Conservation (phyloP, 306 rosid genomes). For the Rosa chinensis region DNA sequence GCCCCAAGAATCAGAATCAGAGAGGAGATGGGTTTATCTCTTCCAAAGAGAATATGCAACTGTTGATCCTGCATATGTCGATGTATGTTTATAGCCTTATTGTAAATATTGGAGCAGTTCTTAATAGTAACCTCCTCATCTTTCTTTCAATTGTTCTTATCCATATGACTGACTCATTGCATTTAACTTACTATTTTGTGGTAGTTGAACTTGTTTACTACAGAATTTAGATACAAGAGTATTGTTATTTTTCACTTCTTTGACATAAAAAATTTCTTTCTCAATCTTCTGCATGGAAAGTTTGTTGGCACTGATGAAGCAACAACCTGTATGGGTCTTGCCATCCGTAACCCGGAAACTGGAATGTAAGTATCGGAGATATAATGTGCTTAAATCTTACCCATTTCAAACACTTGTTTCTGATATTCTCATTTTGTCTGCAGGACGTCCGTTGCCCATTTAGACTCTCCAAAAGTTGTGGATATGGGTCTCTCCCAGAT, state of each 20-base stretch:
- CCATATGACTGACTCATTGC: neutral
- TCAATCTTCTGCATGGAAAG: conserved; percentile 31
- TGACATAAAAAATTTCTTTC: conserved; percentile 6
- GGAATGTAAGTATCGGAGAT: conserved; percentile 60
- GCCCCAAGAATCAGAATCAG: conserved; percentile 49
- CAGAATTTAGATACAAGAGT: too few relatives aligned
- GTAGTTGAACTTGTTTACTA: neutral
- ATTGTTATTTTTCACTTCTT: neutral
- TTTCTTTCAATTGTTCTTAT: neutral
- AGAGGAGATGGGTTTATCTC: conserved; percentile 62
- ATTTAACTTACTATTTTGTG: neutral
- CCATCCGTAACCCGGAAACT: conserved; percentile 57
- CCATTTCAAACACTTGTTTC: conserved; percentile 3
- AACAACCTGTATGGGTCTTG: conserved; percentile 86
- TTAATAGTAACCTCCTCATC: neutral
- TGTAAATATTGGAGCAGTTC: too few relatives aligned
- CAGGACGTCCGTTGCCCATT: conserved; percentile 78
- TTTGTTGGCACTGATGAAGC: conserved; percentile 97
- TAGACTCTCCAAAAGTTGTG: conserved; percentile 79
- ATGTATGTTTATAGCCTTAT: conserved; percentile 41
- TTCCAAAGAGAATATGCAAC: conserved; percentile 91
- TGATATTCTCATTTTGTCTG: conserved; percentile 17
- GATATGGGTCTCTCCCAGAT: conserved; percentile 76
- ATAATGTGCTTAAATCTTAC: conserved; percentile 1
- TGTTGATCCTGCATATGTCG: conserved; percentile 63